A percentile compares a stretch with the other conserved stretches of the same genome.
Conservation (phyloP, 495 filamentous ascomycete species). For the Aspergillus sclerotiicarbonarius region DNA sequence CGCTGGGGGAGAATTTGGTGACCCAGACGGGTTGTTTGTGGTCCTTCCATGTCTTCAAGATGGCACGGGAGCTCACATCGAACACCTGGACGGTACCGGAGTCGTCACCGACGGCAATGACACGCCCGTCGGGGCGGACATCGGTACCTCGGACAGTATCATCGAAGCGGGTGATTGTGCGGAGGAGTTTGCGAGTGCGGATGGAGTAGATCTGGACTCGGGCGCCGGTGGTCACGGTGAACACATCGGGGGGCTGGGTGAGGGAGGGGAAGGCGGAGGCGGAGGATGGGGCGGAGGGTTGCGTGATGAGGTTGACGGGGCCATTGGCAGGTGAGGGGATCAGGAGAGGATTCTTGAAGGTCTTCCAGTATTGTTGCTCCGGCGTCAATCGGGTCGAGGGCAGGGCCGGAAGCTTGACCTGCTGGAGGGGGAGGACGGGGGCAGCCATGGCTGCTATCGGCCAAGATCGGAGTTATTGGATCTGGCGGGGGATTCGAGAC, state of each 20-base stretch:
- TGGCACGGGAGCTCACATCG: slow-evolving; percentile 81
- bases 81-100: slow-evolving; percentile 91
- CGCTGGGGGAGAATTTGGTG: slow-evolving; percentile 81
- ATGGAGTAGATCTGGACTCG: slow-evolving; percentile 91
- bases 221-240: slow-evolving; percentile 87
- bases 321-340: slow-evolving; percentile 82
- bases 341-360: slow-evolving; percentile 82
- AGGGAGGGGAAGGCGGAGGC: slow-evolving; percentile 46
- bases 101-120: slow-evolving; percentile 88
- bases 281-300: slow-evolving; percentile 57
- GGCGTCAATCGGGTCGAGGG: slow-evolving; percentile 59
- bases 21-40: slow-evolving; percentile 95
- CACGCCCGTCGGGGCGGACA: slow-evolving; percentile 81
- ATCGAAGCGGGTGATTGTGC: slow-evolving; percentile 89
- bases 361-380: slow-evolving; percentile 93
- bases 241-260: slow-evolving; percentile 63
- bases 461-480: background rate
- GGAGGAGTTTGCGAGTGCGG: slow-evolving; percentile 80
- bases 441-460: slow-evolving; percentile 68
- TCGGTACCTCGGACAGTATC: slow-evolving; percentile 83
- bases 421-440: slow-evolving; percentile 76
- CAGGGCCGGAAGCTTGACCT: slow-evolving; percentile 71
- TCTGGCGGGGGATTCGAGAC: background rate
- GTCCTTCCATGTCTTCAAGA: slow-evolving; percentile 92
- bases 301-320: slow-evolving; percentile 84